Evolutionary conservation across 148 eudicot species (phyloP), one percentile per base, ranked within the genome.

Genomic region (Nepenthes gracilis): DNA sequence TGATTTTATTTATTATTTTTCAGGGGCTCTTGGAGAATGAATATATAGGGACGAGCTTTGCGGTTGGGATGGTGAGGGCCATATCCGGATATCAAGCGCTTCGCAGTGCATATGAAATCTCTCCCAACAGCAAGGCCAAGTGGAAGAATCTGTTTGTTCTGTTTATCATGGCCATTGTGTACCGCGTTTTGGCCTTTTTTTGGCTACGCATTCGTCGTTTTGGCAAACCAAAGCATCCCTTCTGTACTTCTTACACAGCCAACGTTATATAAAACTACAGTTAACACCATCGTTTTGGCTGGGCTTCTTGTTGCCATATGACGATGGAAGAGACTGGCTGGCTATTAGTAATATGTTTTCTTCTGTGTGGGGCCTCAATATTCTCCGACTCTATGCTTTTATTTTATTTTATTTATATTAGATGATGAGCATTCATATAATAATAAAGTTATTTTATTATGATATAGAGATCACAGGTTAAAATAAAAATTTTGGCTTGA

Each of bases 1-100:
- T n/a, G 36, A 2, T 55, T 55, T 36, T 33, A 8, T 2, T 54
- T 48, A 50, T 70, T 49, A 40, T 64, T 55, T 60, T 71, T 65
- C 82, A 88, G 96, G 98, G 98, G 49, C 75, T 93, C 9, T 63
- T 93, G 81, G 98, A 93, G 84, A 93, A 88, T 36, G 98, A 93
- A 72, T 93, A 80, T 59, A 66, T 74, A 12, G 91, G 81, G 35
- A 77, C 87, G 10, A 75, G 74, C 51, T 93, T 78, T 63, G 88
- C 94, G 0, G 87, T 93, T n/a, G 98, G 98, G 70, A 81, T 84
- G 62, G 96, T 93, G 13, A 76, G 96, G 72, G 76, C 81, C 50
- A 79, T 93, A 62, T 68, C 95, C 2, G 98, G 96, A 50, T 84
- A 88, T 64, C 85, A 93, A 65, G 95, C 98, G 4, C 84, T 88